phyloP scores from a whole-genome alignment of 139 green algal genomes.

The Volvox reticuliferus region DNA sequence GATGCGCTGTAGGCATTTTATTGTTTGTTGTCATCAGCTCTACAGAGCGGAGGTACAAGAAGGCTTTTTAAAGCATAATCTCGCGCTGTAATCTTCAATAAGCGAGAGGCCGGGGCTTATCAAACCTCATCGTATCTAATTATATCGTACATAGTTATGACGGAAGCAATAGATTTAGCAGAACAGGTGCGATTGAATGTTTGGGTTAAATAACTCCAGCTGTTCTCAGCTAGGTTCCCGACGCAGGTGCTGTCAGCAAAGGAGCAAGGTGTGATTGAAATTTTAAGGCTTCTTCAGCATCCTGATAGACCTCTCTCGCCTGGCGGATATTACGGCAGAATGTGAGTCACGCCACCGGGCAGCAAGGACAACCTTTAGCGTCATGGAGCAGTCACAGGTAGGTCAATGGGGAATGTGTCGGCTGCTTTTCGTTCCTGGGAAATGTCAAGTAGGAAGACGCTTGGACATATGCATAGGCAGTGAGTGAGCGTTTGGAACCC shows the following conservation, averaged over 20 bases:
- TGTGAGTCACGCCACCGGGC: conserved; percentile 47
- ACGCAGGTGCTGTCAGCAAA: conserved; percentile 33
- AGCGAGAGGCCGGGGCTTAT: too few relatives aligned
- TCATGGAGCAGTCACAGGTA: conserved; percentile 66
- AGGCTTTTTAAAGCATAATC: too few relatives aligned
- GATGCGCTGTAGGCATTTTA: too few relatives aligned
- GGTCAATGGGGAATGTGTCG: too few relatives aligned
- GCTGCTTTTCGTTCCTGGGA: too few relatives aligned
- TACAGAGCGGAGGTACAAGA: too few relatives aligned
- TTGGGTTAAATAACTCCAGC: neutral
- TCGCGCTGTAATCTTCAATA: too few relatives aligned
- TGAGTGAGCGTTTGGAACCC: too few relatives aligned
- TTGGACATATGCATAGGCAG: too few relatives aligned
- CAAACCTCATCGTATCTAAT: too few relatives aligned
- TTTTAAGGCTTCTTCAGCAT: conserved; percentile 64
- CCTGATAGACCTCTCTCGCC: conserved; percentile 56
- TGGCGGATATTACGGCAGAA: conserved; percentile 28
- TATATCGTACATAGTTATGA: neutral
- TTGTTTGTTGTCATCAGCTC: too few relatives aligned
- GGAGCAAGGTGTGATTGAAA: conserved; percentile 60
- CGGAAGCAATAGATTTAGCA: neutral
- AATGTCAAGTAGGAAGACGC: too few relatives aligned
- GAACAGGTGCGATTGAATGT: neutral
- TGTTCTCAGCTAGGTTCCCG: neutral
- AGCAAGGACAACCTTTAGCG: conserved; percentile 68